Percentiles rank a stretch among this genome's conserved stretches.
phyloP scores from a whole-genome alignment of 2,329 filamentous ascomycete species.

The Microdochium nivale region DNA sequence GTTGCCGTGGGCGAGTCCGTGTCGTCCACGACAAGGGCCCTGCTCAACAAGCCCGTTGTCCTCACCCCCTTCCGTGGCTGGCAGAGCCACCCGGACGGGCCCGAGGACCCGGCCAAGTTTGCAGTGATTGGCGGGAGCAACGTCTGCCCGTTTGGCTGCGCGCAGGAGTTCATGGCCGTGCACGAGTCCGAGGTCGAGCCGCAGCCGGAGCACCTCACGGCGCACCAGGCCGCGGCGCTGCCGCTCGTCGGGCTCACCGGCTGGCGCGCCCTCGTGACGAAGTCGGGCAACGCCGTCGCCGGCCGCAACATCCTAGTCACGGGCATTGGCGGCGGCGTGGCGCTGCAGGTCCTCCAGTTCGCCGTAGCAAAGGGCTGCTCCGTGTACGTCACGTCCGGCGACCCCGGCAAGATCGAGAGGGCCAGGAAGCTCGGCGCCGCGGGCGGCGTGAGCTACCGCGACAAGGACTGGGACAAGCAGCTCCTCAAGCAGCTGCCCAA shows the following conservation, averaged over 20 bases:
- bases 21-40: conserved; percentile 38
- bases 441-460: conserved; percentile 77
- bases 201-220: conserved; percentile 62
- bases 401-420: conserved; percentile 64
- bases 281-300: conserved; percentile 53
- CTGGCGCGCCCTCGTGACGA: conserved; percentile 78
- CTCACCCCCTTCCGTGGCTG: conserved; percentile 73
- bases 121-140: conserved; percentile 63
- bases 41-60: conserved; percentile 61
- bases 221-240: conserved; percentile 72
- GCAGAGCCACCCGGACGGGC: conserved; percentile 61
- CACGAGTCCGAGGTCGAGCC: conserved; percentile 65
- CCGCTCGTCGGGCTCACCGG: conserved; percentile 81
- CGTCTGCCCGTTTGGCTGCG: conserved; percentile 57
- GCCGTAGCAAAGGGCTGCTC: conserved; percentile 64
- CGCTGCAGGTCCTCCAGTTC: conserved; percentile 73
- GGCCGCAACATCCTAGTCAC: conserved; percentile 78
- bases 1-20: conserved; percentile 49
- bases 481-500: conserved; percentile 53
- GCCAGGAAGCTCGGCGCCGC: conserved; percentile 65
- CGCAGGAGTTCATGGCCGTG: conserved; percentile 65
- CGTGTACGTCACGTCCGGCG: conserved; percentile 75
- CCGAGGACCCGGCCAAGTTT: conserved; percentile 54
- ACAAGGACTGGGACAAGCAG: conserved; percentile 73
- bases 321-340: conserved; percentile 88